phyloP scores from a whole-genome alignment of 2,329 filamentous ascomycete genomes.

The Ophiocordyceps camponoti-leonardi region DNA sequence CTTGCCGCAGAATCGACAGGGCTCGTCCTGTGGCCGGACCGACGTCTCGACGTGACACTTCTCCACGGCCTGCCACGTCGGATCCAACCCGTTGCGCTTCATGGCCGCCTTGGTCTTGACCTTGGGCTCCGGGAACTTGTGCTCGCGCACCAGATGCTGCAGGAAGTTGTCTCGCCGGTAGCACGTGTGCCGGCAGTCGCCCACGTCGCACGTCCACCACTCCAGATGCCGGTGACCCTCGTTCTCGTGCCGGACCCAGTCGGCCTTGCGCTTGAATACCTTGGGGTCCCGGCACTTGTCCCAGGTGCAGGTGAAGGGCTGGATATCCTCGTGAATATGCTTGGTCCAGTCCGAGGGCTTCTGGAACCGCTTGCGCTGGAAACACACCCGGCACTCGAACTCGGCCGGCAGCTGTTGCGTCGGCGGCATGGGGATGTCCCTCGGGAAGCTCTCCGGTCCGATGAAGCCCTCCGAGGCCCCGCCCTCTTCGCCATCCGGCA shows the following conservation, averaged over 20 bases:
- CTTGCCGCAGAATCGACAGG: conserved; percentile 76
- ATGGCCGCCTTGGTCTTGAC: conserved; percentile 55
- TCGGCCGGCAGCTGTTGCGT: conserved; percentile 62
- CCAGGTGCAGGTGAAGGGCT: conserved; percentile 88
- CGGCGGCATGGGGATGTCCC: conserved; percentile 67
- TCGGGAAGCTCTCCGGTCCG: conserved; percentile 57
- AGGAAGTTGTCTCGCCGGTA: conserved; percentile 85
- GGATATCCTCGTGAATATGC: conserved; percentile 84
- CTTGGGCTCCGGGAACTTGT: conserved; percentile 72
- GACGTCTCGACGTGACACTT: conserved; percentile 55
- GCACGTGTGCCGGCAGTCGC: conserved; percentile 67
- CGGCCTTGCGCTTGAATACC: conserved; percentile 87
- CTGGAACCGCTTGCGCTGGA: conserved; percentile 65
- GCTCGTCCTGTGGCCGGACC: conserved; percentile 52
- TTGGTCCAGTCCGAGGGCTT: conserved; percentile 97
- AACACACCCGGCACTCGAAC: conserved; percentile 82
- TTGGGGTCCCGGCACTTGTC: conserved; percentile 68
- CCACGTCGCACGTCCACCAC: conserved; percentile 74
- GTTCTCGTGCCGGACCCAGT: conserved; percentile 91
- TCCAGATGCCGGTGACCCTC: conserved; percentile 80
- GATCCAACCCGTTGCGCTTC: conserved; percentile 41
- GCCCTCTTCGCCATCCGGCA: conserved; percentile 44
- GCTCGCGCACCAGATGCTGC: conserved; percentile 80
- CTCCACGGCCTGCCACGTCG: conserved; percentile 64
- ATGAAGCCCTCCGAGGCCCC: conserved; percentile 51